Percentiles rank a stretch among this genome's conserved stretches.
These are phyloP conservation scores for Acanthamoeba healyi DNA, from an alignment of 208 protist genomes.

Conservation along the genomic window DNA sequence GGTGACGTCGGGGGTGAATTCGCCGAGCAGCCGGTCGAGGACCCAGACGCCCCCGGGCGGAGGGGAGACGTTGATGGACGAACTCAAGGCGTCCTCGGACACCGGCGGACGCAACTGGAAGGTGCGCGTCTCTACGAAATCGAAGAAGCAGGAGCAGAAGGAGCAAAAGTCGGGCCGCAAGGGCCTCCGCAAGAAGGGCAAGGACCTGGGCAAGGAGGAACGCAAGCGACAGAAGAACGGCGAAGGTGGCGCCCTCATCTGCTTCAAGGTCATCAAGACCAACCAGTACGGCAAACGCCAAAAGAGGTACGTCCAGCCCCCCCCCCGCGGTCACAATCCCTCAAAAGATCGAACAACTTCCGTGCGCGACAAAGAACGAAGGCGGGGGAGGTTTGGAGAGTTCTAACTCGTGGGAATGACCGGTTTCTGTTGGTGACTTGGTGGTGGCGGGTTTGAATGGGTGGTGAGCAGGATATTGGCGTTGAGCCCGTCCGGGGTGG, in stretches of 20 bases:
- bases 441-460: neutral
- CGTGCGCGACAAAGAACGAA: constrained; percentile 4
- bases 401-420: no score
- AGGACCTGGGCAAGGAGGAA: constrained; percentile 61
- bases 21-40: neutral
- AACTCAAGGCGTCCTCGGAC: neutral
- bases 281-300: constrained; percentile 70
- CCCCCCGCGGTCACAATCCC: neutral
- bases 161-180: constrained; percentile 35
- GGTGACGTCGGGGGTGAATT: neutral
- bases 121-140: constrained; percentile 14
- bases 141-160: constrained; percentile 60
- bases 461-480: constrained; percentile 25
- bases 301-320: constrained; percentile 10
- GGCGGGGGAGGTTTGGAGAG: neutral
- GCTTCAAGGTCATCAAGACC: constrained; percentile 67
- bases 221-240: constrained; percentile 38
- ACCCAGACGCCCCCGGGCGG: neutral
- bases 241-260: constrained; percentile 51
- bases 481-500: constrained; percentile 26
- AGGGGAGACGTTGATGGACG: neutral
- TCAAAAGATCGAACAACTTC: neutral
- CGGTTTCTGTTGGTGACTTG: neutral
- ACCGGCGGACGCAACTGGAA: constrained; percentile 14
- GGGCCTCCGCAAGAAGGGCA: constrained; percentile 44